Conservation (phyloP, 1,284 basidiomycete species). For the Cutaneotrichosporon sp. region DNA sequence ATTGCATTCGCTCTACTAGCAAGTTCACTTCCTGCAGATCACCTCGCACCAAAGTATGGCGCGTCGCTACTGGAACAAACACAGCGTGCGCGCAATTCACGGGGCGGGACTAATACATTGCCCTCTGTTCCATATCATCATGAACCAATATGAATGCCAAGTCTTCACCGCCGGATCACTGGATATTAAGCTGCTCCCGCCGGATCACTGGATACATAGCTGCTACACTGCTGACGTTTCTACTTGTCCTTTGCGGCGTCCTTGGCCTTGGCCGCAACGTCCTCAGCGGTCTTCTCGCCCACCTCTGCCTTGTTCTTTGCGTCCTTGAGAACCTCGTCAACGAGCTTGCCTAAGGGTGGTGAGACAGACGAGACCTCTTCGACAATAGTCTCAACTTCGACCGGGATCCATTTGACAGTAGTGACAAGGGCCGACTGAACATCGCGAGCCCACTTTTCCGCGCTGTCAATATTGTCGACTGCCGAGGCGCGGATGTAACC, state of each 20-base stretch:
- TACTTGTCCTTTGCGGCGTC: constrained; percentile 22
- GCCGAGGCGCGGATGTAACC: constrained; percentile 41
- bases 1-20: not conserved
- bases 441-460: constrained; percentile 42
- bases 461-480: constrained; percentile 44
- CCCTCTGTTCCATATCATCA: not conserved
- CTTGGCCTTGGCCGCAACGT: constrained; percentile 35
- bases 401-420: constrained; percentile 40
- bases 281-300: constrained; percentile 23
- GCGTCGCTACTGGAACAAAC: not conserved
- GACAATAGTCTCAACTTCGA: constrained; percentile 45
- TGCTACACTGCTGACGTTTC: not conserved
- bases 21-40: not conserved
- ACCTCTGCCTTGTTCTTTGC: constrained; percentile 27
- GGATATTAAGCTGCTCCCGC: no score
- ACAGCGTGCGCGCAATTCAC: not conserved
- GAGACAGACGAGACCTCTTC: constrained; percentile 42
- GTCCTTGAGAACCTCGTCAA: constrained; percentile 43
- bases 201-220: not conserved
- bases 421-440: constrained; percentile 36
- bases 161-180: no score
- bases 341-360: constrained; percentile 45
- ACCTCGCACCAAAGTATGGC: not conserved
- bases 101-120: not conserved
- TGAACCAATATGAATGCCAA: not conserved